phyloP scores from a whole-genome alignment of 352 stramenopile species.

The Saprolegnia diclina region DNA sequence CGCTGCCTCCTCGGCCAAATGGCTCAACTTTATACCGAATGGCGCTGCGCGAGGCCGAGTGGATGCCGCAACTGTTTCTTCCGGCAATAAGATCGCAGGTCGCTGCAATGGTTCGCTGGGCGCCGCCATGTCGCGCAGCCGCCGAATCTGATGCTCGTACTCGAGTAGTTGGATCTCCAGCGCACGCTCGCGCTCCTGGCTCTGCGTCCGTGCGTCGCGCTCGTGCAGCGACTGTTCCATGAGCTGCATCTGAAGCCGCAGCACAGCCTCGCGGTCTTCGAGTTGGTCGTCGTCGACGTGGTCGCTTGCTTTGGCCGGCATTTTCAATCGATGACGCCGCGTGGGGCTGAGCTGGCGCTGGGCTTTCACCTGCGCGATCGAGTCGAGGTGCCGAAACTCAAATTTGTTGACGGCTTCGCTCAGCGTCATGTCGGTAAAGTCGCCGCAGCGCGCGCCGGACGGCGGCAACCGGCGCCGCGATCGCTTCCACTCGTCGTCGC shows the following conservation, averaged over 20 bases:
- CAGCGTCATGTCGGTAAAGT: conserved; percentile 65
- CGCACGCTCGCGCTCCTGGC: neutral
- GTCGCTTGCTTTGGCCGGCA: neutral
- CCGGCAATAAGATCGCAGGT: too few species aligned
- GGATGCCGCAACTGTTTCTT: too few species aligned
- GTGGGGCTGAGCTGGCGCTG: conserved; percentile 1
- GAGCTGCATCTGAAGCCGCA: conserved; percentile 51
- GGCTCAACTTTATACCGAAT: too few species aligned
- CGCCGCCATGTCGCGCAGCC: neutral
- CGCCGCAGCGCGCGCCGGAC: conserved; percentile 34
- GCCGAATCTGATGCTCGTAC: conserved; percentile 13
- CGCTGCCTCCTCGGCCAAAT: too few species aligned
- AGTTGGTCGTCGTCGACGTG: conserved; percentile 49
- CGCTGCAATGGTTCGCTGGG: too few species aligned
- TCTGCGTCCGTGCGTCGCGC: neutral
- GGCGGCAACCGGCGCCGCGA: neutral
- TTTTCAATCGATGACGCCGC: neutral
- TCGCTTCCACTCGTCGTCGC: too few species aligned
- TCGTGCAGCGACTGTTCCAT: conserved; percentile 13
- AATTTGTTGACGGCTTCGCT: conserved; percentile 53
- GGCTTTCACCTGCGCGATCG: neutral
- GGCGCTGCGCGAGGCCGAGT: too few species aligned
- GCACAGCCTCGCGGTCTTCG: conserved; percentile 47
- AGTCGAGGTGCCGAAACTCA: conserved; percentile 35
- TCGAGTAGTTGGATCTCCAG: conserved; percentile 3